Base-by-base conservation (phyloP, 2,329 filamentous ascomycete species). In the Talaromyces sp. region DNA sequence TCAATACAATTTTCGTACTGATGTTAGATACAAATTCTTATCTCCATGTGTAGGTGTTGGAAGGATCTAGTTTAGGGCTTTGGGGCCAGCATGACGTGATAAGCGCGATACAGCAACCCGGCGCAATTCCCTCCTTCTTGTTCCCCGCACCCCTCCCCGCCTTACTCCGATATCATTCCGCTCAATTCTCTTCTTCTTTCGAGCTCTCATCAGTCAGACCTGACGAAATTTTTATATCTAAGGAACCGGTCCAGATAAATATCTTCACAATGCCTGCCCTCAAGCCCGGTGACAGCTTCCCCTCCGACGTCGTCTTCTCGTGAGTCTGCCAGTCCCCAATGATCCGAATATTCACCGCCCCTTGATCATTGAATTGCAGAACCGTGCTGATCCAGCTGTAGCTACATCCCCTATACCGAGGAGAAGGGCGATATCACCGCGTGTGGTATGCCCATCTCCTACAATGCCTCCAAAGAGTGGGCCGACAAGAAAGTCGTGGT, bases 281-380 rank as follows among this genome's bases (percentile, higher is more conserved):
- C 77, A 88, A 92, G 75, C 83, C 84, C 74, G 92, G 92, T 72
- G 91, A 96, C 76, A 81, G 81, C 74, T 93, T 97, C 83, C 92
- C 92, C 68, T 80, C 86, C 68, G 88, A 84, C 68, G 88, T 96
- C 63, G 81, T 82, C 75, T 97, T 97, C 83, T 81, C 82, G 85
- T 88, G 77, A 70, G 83, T 77, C 46, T 55, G 32, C 57, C 56
- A 53, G 12, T 5, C 27, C 17, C 21, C n/a, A 17, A 14, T 19
- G 14, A 31, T 12, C 51, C 17, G 6, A 57, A 63, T 38, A 64
- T 58, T 19, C 2, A 10, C 12, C 2, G 11, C 10, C 12, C 31
- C 32, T n/a, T 17, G 24, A 46, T 29, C 24, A 2, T 35, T 27
- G 24, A 24, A n/a, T 51, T 52, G 19, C 35, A n/a, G 11, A 27